Base-by-base conservation (phyloP, 2,329 filamentous ascomycete species). In the Pseudovirgaria hyperparasitica region DNA sequence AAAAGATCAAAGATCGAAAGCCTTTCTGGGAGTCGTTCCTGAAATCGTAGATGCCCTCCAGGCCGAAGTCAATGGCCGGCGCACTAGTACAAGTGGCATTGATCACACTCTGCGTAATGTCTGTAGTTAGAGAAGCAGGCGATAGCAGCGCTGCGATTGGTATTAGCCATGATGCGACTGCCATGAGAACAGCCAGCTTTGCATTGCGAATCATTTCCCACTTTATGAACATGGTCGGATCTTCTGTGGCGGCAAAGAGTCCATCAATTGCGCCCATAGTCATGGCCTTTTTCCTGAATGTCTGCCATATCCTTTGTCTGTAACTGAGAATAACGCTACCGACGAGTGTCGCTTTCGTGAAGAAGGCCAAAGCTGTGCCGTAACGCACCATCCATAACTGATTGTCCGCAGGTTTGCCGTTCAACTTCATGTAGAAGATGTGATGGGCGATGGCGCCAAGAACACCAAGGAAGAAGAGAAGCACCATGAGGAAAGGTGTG, bases 251-350 rank as follows among this genome's bases (percentile, higher is more conserved):
- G 9, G 48, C 42, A 24, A 55, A 54, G 1, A 54, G 36, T 2
- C 50, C 46, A 33, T 55, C 52, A 23, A 55, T 55, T 6, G 46
- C 50, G 9, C 39, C 41, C 23, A 55, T 44, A 3, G 52, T 54
- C 48, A 55, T 46, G 1, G 50, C 48, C 24, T 48, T 50, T 6
- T 30, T 37, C 21, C 50, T 37, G 29, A 54, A 46, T 1, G 52
- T 54, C 21, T 47, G 41, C 52, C 52, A 55, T 35, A 54, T 53
- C 16, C 50, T 33, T 26, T 55, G 52, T 18, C 49, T 38, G 26
- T 55, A 54, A 29, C 47, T 48, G 20, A 54, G 34, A 12, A 55
- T 37, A 7, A 48, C 42, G 3, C 38, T 37, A 5, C 46, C 49
- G 6, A 53, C 50, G 22, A 55, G 37, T 15, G 43, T 51, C 18